These are phyloP conservation scores for Leccinum ochraceum DNA, from an alignment of 768 basidiomycete genomes.

Conservation along the genomic window DNA sequence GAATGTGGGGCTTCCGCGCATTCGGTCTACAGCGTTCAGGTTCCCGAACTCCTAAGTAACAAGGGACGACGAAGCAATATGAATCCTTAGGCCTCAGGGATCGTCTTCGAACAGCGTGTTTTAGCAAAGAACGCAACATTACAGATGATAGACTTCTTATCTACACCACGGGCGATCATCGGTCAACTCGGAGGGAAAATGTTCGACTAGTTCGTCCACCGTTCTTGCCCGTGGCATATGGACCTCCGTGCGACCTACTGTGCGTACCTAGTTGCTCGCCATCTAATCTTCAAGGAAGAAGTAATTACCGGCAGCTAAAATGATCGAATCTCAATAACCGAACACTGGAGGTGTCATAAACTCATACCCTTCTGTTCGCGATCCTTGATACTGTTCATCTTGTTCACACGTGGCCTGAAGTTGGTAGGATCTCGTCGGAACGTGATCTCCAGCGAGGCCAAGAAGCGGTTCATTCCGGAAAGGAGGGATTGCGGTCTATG, in stretches of 20 bases:
- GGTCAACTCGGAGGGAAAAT: conserved; percentile 9
- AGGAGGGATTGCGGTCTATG: conserved; percentile 88
- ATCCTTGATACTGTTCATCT: conserved; percentile 82
- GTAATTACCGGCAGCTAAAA: conserved; percentile 76
- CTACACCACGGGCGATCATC: conserved; percentile 10
- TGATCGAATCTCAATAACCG: conserved; percentile 9
- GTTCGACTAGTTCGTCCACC: conserved; percentile 18
- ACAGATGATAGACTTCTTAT: conserved; percentile 10
- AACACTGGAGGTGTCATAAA: neutral
- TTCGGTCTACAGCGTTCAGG: neutral
- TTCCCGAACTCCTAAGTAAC: neutral
- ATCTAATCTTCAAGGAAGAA: conserved; percentile 87
- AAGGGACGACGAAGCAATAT: neutral
- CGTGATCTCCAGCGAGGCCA: conserved; percentile 94
- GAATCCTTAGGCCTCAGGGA: too few relatives aligned
- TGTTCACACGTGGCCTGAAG: conserved; percentile 88
- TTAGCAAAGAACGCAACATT: neutral
- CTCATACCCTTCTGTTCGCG: conserved; percentile 79
- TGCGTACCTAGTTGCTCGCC: neutral
- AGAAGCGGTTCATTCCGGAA: conserved; percentile 97
- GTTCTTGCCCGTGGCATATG: neutral
- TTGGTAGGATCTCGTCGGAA: conserved; percentile 98
- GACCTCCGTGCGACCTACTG: neutral
- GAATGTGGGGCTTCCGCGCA: neutral
- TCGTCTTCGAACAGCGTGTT: too few relatives aligned